Evolutionary conservation across 768 basidiomycete species (phyloP), one percentile per base, ranked within the genome.

Genomic region (Rhizopogon roseolus): DNA sequence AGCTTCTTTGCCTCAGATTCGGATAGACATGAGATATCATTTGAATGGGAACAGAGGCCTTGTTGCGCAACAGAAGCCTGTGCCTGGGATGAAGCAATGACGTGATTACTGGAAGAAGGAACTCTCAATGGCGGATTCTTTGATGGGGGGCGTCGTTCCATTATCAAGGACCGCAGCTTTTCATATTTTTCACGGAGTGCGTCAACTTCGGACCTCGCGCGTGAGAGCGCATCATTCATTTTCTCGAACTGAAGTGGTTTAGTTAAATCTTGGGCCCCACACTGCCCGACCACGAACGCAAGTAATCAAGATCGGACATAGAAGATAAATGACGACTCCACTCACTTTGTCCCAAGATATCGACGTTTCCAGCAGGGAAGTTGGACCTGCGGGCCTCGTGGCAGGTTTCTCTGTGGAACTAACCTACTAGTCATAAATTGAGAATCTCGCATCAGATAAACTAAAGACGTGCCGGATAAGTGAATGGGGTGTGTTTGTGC

Each of bases 111-210:
- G 36, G 19, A 10, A 2, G 8, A 48, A 48, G 22, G 17, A 19
- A 22, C 36, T 36, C 8, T 22, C 16, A 9, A 16, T 14, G 32
- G 46, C 25, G 36, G 36, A 9, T 17, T 16, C 27, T 41, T 44
- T 1, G 10, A 16, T 5, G 41, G 45, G 53, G 51, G 51, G 36
- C 52, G 49, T 14, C 58, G 54, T 54, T 60, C 56, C 10, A 57
- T 37, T 5, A 70, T 57, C 25, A 61, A 29, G 1, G 41, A 39
- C 6, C 52, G 57, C 4, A 68, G 65, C n/a, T 55, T 51, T 8
- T 66, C 66, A 43, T 68, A 68, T 52, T 55, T 55, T 27, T 46
- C 57, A 13, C 63, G 66, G 22, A 68, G 66, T 7, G 59, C 40
- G 28, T 37, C 41, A 11, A 70, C 63, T 49, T 68, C 68, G 16